Base-by-base conservation (phyloP, 208 protist species). In the Histomonas meleagridis region DNA sequence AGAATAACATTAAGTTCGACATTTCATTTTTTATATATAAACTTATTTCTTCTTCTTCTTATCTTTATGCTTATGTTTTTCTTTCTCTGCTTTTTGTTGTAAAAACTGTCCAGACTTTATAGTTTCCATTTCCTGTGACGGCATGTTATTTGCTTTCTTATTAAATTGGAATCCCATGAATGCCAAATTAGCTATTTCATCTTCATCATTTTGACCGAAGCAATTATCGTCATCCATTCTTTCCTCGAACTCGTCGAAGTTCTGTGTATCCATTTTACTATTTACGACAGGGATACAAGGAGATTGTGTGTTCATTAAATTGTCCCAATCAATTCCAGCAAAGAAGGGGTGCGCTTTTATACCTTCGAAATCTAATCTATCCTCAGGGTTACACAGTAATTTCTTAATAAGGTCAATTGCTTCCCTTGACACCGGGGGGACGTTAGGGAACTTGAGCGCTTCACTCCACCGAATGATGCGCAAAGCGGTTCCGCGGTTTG, bases 221-320 rank as follows among this genome's bases (percentile, higher is more conserved):
- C 49, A 32, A n/a, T 79, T 28, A 23, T 48, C 40, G 28, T 51
- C 10, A n/a, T 51, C 40, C n/a, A 49, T 14, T 79, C 70, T 79
- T 79, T 32, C 40, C 28, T 79, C 70, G 28, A 79, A 79, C 28
- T 79, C 70, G 23, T 79, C 70, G 70, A 79, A 79, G 40, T 79
- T 79, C 70, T 79, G 70, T 49, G 70, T 79, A 28, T 79, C 70
- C 26, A 49, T 46, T 51, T 79, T 40, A 32, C n/a, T 28, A 46
- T 4, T 49, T 18, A 79, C 70, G 10, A 40, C n/a, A n/a, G 70
- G 70, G n/a, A 79, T 49, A 1, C 46, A 49, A 9, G 70, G 70
- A n/a, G 70, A 23, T 10, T 48, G 26, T 49, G 40, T 46, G 7
- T 46, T 49, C 3, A 21, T 1, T 49, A 79, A 10, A 1, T 35